Conservation (phyloP, 108 stramenopile genomes). For the Hondaea fermentalgiana region DNA sequence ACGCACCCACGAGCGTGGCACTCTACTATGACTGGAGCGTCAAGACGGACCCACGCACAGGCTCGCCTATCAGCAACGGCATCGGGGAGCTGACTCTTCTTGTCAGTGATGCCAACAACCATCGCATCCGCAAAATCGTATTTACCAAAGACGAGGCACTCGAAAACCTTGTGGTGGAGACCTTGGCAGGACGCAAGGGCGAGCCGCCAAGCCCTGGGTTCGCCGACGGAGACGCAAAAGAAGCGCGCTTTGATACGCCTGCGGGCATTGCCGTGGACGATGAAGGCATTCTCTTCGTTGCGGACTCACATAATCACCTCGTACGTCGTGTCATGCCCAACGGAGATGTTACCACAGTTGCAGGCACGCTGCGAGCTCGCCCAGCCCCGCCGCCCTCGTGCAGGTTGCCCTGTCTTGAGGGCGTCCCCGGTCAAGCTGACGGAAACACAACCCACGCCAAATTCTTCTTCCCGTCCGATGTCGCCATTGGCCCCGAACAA, state of each 20-base stretch:
- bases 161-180: slow-evolving; percentile 31
- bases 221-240: slow-evolving; percentile 51
- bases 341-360: slow-evolving; percentile 47
- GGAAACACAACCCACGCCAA: slow-evolving; percentile 39
- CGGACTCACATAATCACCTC: slow-evolving; percentile 74
- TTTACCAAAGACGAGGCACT: neutral
- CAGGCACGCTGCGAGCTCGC: slow-evolving; percentile 34
- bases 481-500: slow-evolving; percentile 43
- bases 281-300: slow-evolving; percentile 55
- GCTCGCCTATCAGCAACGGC: neutral
- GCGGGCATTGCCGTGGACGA: slow-evolving; percentile 56
- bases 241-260: slow-evolving; percentile 64
- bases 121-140: slow-evolving; percentile 54
- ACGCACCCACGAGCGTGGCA: neutral
- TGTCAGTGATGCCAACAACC: slow-evolving; percentile 69
- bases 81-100: slow-evolving; percentile 37
- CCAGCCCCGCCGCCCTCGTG: slow-evolving; percentile 45
- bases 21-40: neutral
- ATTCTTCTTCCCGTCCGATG: slow-evolving; percentile 66
- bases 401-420: slow-evolving; percentile 42
- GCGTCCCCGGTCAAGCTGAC: slow-evolving; percentile 55
- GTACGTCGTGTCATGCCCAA: slow-evolving; percentile 47
- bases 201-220: slow-evolving; percentile 43
- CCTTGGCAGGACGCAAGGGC: slow-evolving; percentile 22
- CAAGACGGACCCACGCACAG: neutral